Base-by-base conservation (phyloP, 495 filamentous ascomycete species). In the Parathielavia hyrcaniae region DNA sequence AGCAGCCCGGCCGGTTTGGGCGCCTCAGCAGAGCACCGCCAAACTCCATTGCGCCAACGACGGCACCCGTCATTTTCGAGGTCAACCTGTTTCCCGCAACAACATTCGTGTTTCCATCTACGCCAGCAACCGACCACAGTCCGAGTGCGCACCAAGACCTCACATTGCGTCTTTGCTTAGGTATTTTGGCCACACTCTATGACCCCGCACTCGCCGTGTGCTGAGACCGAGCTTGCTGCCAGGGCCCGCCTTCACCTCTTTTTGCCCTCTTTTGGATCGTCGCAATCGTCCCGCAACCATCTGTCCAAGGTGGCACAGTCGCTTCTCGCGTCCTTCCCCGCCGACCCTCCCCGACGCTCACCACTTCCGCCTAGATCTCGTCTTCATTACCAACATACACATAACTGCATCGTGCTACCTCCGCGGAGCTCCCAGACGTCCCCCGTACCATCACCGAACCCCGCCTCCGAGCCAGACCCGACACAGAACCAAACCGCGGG, bases 41-140 rank as follows among this genome's bases (percentile, higher is more conserved):
- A 57, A 53, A 59, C 48, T 55, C 55, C 60, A 62, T 46, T 62
- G 63, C 59, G 62, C 64, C 65, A 69, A 62, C 59, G 55, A 56
- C 58, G 51, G 58, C 58, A 59, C 60, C 61, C 61, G 53, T 63
- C 61, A 64, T 57, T 66, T 60, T n/a, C n/a, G 36, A 66, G 64
- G 61, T 68, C 60, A 59, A 55, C 64, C 53, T 57, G 53, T 44
- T 61, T 60, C 52, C n/a, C n/a, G n/a, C 58, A 47, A 26, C 53
- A 58, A 59, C 41, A 53, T 62, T 52, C 51, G 45, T 60, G 51
- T 50, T 62, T 55, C 46, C 52, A 64, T 53, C 59, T 60, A 22
- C 55, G 56, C 38, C 49, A 44, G 19, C 59, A 53, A 19, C 48
- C 34, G 50, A 20, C 57, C 55, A 35, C 59, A 39, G 40, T 46